A percentile compares a stretch with the other conserved stretches of the same genome.
phyloP scores from a whole-genome alignment of 768 basidiomycete species.

The Russula olivacea region DNA sequence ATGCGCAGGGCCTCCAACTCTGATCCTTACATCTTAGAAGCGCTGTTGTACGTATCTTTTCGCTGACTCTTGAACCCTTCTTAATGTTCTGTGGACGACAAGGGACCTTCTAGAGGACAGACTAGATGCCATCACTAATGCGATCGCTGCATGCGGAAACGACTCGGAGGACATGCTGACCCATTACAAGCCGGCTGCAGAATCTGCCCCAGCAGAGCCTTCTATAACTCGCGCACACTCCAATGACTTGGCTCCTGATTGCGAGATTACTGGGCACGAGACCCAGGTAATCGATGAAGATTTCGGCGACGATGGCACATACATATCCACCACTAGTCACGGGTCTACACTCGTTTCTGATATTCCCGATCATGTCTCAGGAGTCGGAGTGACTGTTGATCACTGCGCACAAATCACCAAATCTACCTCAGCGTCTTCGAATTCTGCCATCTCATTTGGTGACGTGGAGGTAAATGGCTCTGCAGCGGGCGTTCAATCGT shows the following conservation, averaged over 20 bases:
- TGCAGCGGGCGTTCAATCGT: neutral
- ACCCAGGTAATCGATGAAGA: constrained; percentile 9
- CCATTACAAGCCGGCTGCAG: neutral
- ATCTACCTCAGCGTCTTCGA: neutral
- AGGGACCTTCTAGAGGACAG: constrained; percentile 36
- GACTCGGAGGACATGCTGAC: neutral
- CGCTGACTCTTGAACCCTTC: neutral
- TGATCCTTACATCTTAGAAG: constrained; percentile 14
- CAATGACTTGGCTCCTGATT: neutral
- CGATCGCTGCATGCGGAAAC: constrained; percentile 28
- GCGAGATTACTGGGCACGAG: neutral
- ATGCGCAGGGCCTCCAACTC: constrained; percentile 8
- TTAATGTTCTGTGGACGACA: neutral
- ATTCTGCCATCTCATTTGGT: neutral
- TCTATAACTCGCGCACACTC: neutral
- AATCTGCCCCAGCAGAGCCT: neutral
- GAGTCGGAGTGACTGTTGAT: neutral
- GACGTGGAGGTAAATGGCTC: neutral
- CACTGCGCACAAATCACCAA: neutral
- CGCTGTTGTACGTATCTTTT: constrained; percentile 1
- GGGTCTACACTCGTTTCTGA: constrained; percentile 15
- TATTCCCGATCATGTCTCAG: neutral
- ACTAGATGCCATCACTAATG: constrained; percentile 35
- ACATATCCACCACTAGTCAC: constrained; percentile 7
- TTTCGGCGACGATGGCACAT: neutral